Evolutionary conservation across 176 grass and related monocot genomes (phyloP).

Genomic region (Musa troglodytarum): DNA sequence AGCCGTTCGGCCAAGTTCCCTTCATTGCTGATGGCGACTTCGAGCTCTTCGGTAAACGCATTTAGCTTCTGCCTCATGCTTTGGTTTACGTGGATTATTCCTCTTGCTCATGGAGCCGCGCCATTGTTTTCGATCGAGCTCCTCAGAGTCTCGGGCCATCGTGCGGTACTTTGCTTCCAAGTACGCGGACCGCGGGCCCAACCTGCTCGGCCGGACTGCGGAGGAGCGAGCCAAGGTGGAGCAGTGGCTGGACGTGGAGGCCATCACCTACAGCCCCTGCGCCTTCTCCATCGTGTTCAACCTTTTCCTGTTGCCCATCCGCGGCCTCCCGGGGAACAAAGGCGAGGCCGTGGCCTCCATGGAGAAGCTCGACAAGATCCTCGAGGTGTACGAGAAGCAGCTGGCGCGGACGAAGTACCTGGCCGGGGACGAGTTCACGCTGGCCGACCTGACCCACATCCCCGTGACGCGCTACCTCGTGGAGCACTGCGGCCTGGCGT

Average conservation of each 20-base stretch:
- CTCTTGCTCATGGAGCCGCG: too few species aligned
- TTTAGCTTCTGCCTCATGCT: background rate
- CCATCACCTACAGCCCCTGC: constrained; percentile 13
- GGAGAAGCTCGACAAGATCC: constrained; percentile 5
- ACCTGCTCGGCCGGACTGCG: constrained; percentile 10
- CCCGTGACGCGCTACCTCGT: background rate
- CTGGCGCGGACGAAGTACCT: constrained; percentile 19
- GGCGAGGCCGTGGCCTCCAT: constrained; percentile 1
- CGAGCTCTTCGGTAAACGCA: constrained; percentile 13
- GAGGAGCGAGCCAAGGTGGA: constrained; percentile 22
- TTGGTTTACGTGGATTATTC: too few species aligned
- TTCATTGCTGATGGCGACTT: constrained; percentile 19
- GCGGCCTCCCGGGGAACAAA: background rate
- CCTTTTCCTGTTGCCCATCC: constrained; percentile 1
- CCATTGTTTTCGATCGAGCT: too few species aligned
- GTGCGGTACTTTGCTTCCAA: constrained; percentile 21
- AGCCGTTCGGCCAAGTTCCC: constrained; percentile 25
- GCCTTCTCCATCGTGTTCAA: constrained; percentile 11
- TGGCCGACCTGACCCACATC: constrained; percentile 26
- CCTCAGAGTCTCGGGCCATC: constrained; percentile 20
- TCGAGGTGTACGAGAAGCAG: constrained; percentile 20
- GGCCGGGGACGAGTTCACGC: constrained; percentile 19
- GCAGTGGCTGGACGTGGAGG: constrained; percentile 25
- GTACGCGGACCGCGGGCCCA: background rate
- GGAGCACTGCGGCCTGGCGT: constrained; percentile 5